Base-by-base conservation (phyloP, 805 yeast species). In the Teunomyces atbi region DNA sequence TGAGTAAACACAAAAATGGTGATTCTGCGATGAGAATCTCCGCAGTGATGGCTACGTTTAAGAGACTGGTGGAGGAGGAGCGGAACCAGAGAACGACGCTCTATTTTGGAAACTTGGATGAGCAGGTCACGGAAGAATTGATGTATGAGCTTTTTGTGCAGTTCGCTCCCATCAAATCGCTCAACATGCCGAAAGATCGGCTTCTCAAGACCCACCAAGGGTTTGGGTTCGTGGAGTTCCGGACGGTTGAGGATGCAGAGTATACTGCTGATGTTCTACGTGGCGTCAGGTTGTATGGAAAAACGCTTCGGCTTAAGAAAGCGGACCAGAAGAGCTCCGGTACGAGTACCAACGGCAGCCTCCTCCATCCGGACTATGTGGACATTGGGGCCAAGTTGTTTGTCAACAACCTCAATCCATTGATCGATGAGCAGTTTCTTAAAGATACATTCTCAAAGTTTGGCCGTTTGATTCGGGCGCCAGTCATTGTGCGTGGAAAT, bases 101-200 rank as follows among this genome's bases (percentile, higher is more conserved):
- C 1, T 90, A 88, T 60, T 76, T 90, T 12, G 97, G 97, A 0
- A 89, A 90, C 54, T 66, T 94, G 3, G 96, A 88, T 53, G 81
- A 84, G 1, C 77, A 78, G 41, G 96, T 83, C 4, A 81, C 83
- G 1, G 96, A 88, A 56, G 66, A 74, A 2, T 58, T 91, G 15
- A 64, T 94, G 23, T 88, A 84, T 58, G 99, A 94, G 62, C 74
- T 94, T 16, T 83, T 90, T 62, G 63, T 87, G 5, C 98, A 94
- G 62, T 83, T 89, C 35, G 90, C 92, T 0, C 96, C 96, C 0
- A 77, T 92, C 2, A 71, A 70, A 33, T 73, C 78, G 26, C 76
- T 94, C 4, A 77, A 84, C 49, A 71, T 94, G 52, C 97, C 97
- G 5, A 83, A 81, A 57, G 97, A 90, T 59, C 76, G 89, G 50